Evolutionary conservation across 1,284 basidiomycete species (phyloP), one percentile per base, ranked within the genome.

Genomic region (Apiotrichum gracile): DNA sequence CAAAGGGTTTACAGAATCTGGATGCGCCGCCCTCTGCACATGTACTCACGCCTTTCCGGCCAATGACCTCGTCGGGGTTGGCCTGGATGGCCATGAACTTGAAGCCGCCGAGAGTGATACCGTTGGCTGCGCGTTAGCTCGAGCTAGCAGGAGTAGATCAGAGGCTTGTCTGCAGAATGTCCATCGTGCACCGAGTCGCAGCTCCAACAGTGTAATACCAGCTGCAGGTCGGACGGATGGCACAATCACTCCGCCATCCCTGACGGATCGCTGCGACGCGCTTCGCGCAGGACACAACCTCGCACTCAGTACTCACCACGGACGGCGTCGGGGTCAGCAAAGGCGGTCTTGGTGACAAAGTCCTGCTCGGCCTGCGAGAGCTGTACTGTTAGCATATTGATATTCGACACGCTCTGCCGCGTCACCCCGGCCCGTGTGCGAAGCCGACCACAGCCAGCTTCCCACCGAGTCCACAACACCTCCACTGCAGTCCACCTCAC

Each of bases 51-150:
- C 68, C 77, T 73, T 91, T 87, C 83, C 92, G 92, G 49, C 85
- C 84, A 64, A 92, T 86, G 49, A 94, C 78, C 63, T 80, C 84
- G 22, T 84, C 79, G 0, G 75, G 74, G 47, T 79, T 72, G n/a
- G 80, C 86, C 44, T 74, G 77, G 41, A 92, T 72, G 8, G 80
- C 80, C 77, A 96, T 85, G 79, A 83, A 97, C 78, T 97, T 97
- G 65, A 82, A 76, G 14, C 85, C 85, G 8, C 74, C 81, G 31
- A 91, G 79, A 40, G 78, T 81, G 60, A 97, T 69, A 27, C 93
- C 92, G 38, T 61, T 78, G 0, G 81, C 72, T 79, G 63, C 2
- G n/a, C 4, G 27, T 27, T 19, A 29, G 25, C 17, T n/a, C n/a
- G n/a, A n/a, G n/a, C n/a, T n/a, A n/a, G n/a, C n/a, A n/a, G n/a